A percentile compares a stretch with the other conserved stretches of the same genome.
Evolutionary conservation across 2,329 filamentous ascomycete genomes (phyloP).

Genomic region (Plectosphaerella sp.): DNA sequence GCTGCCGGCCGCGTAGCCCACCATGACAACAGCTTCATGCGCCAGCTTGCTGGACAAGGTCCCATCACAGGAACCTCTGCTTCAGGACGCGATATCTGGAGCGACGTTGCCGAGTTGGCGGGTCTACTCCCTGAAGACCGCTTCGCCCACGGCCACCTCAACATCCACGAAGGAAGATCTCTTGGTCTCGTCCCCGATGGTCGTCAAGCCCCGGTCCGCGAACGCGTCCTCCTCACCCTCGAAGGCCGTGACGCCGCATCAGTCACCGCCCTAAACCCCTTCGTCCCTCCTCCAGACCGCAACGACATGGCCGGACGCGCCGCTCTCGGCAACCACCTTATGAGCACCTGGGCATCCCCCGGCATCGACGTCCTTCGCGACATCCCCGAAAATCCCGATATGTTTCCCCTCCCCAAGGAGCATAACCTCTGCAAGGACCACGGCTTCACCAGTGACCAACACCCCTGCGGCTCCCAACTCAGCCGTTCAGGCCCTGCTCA

Average conservation of each 20-base stretch:
- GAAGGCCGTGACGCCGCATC: not conserved
- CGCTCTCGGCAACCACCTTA: not conserved
- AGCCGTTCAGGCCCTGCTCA: not conserved
- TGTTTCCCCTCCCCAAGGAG: not conserved
- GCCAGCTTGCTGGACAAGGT: no score
- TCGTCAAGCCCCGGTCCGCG: not conserved
- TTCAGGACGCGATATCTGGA: no score
- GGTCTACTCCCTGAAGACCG: not conserved
- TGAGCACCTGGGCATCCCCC: conserved; percentile 8
- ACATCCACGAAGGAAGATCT: not conserved
- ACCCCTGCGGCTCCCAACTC: not conserved
- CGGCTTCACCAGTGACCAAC: conserved; percentile 2
- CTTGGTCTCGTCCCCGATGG: not conserved
- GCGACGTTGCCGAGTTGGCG: no score
- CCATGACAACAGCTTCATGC: no score
- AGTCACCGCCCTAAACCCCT: not conserved
- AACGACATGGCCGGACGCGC: not conserved
- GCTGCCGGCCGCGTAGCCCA: no score
- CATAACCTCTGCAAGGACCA: not conserved
- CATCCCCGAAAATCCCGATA: conserved; percentile 7
- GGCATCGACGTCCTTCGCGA: conserved; percentile 7
- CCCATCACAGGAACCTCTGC: no score
- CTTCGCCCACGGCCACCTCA: conserved; percentile 5
- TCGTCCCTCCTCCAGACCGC: not conserved
- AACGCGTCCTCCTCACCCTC: conserved; percentile 4